phyloP scores from a whole-genome alignment of 768 basidiomycete species.

The Termitomyces bulborhizus region DNA sequence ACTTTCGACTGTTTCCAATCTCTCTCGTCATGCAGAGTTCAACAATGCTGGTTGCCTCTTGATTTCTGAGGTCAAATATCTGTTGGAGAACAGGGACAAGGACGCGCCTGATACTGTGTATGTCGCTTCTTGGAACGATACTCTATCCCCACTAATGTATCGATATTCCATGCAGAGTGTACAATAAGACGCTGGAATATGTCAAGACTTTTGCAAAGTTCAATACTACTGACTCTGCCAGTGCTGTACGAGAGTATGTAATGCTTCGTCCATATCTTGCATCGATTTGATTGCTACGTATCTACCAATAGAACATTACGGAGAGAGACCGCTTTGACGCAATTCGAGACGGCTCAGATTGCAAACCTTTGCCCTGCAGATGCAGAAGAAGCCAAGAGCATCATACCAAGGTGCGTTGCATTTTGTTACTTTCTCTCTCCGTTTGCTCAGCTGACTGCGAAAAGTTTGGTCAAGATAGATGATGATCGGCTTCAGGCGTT shows the following conservation, averaged over 20 bases:
- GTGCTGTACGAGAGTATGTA: slow-evolving; percentile 83
- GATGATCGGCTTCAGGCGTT: slow-evolving; percentile 80
- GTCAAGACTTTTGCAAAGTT: slow-evolving; percentile 91
- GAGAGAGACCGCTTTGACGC: slow-evolving; percentile 73
- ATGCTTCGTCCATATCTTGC: not conserved
- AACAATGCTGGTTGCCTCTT: slow-evolving; percentile 88
- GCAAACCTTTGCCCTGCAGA: slow-evolving; percentile 86
- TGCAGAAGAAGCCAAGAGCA: slow-evolving; percentile 87
- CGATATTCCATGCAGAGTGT: slow-evolving; percentile 49
- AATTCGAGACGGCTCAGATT: slow-evolving; percentile 90
- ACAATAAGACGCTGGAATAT: slow-evolving; percentile 90
- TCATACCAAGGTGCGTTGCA: slow-evolving; percentile 68
- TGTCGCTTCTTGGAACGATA: slow-evolving; percentile 18
- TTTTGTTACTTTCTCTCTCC: not conserved
- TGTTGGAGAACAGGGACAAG: slow-evolving; percentile 83
- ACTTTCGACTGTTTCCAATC: not conserved
- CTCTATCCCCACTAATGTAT: not conserved
- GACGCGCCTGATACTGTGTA: slow-evolving; percentile 85
- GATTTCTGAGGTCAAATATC: slow-evolving; percentile 89
- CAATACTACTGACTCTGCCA: slow-evolving; percentile 76
- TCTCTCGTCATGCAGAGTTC: slow-evolving; percentile 50
- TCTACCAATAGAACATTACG: slow-evolving; percentile 56
- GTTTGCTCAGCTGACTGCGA: not conserved
- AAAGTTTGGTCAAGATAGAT: slow-evolving; percentile 79
- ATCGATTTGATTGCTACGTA: not conserved